Evolutionary conservation across 2,329 filamentous ascomycete species (phyloP).

Genomic region (Eutypella sp.): DNA sequence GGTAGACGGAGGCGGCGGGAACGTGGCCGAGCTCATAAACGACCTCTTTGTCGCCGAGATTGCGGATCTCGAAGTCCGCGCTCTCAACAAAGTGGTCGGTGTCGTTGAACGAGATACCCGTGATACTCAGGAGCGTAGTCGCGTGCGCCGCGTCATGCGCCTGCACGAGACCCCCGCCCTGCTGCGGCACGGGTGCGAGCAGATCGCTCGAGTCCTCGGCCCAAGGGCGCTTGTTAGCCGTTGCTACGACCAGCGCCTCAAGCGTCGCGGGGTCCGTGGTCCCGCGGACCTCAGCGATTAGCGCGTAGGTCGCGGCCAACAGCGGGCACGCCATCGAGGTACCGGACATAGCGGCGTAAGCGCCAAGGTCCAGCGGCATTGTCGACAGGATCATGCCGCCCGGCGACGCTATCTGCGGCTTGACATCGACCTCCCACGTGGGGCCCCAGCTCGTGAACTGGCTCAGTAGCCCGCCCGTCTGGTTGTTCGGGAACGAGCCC

Average conservation of each 20-base stretch:
- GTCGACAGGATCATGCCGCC: slow-evolving; percentile 49
- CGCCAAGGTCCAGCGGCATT: slow-evolving; percentile 34
- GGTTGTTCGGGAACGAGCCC: slow-evolving; percentile 11
- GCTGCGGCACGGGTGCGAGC: slow-evolving; percentile 33
- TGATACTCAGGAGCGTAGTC: slow-evolving; percentile 30
- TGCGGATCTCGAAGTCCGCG: slow-evolving; percentile 35
- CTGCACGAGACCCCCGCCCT: slow-evolving; percentile 38
- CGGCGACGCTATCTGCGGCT: slow-evolving; percentile 43
- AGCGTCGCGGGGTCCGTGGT: slow-evolving; percentile 20
- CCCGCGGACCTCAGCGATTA: slow-evolving; percentile 26
- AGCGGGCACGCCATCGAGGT: slow-evolving; percentile 52
- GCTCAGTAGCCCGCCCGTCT: slow-evolving; percentile 32
- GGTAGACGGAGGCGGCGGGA: slow-evolving; percentile 34
- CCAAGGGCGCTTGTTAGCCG: slow-evolving; percentile 19
- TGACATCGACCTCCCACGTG: slow-evolving; percentile 40
- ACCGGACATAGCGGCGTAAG: slow-evolving; percentile 46
- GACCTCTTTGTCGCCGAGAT: slow-evolving; percentile 29
- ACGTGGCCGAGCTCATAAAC: slow-evolving; percentile 35
- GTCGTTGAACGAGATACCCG: slow-evolving; percentile 40
- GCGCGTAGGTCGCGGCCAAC: slow-evolving; percentile 34
- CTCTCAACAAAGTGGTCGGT: slow-evolving; percentile 32
- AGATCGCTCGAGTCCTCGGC: slow-evolving; percentile 8
- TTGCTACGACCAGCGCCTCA: slow-evolving; percentile 23
- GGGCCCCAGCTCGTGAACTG: slow-evolving; percentile 41
- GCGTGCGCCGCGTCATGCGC: slow-evolving; percentile 36